phyloP scores from a whole-genome alignment of 2,329 filamentous ascomycete species.

The Parasarocladium wereldwijsianum region DNA sequence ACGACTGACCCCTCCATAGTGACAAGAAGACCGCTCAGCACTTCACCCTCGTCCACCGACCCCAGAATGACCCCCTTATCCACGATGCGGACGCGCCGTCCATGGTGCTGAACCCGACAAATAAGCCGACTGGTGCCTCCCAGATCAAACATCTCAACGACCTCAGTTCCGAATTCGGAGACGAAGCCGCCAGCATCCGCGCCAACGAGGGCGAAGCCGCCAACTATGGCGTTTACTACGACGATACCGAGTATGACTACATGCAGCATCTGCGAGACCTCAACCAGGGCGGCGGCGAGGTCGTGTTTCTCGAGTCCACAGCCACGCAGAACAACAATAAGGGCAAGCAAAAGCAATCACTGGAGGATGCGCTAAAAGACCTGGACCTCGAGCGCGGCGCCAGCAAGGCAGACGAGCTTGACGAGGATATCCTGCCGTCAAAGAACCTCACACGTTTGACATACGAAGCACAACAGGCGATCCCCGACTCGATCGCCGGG shows the following conservation, averaged over 20 bases:
- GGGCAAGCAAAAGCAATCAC: conserved; percentile 57
- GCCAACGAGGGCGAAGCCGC: conserved; percentile 94
- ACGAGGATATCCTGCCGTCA: conserved; percentile 62
- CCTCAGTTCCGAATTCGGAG: conserved; percentile 60
- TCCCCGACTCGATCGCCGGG: conserved; percentile 81
- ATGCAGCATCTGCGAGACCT: conserved; percentile 97
- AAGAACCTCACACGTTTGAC: conserved; percentile 63
- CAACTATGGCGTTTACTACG: conserved; percentile 83
- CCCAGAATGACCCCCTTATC: conserved; percentile 94
- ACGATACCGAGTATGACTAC: conserved; percentile 94
- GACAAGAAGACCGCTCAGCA: conserved; percentile 87
- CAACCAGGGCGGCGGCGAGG: conserved; percentile 51
- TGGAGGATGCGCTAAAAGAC: conserved; percentile 69
- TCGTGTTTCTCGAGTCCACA: conserved; percentile 70
- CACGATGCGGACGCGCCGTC: conserved; percentile 79
- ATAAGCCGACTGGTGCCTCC: conserved; percentile 15
- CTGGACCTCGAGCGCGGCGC: conserved; percentile 25
- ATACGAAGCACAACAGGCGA: conserved; percentile 85
- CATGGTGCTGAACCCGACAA: conserved; percentile 71
- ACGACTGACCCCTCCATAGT: conserved; percentile 16
- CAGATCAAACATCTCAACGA: conserved; percentile 58
- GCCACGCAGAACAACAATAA: conserved; percentile 51
- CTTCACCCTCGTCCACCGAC: conserved; percentile 87
- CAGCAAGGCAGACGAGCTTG: conserved; percentile 43
- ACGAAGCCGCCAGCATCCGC: conserved; percentile 50